Conservation (phyloP, 1,284 basidiomycete species). For the Rhodotorula glutinis region DNA sequence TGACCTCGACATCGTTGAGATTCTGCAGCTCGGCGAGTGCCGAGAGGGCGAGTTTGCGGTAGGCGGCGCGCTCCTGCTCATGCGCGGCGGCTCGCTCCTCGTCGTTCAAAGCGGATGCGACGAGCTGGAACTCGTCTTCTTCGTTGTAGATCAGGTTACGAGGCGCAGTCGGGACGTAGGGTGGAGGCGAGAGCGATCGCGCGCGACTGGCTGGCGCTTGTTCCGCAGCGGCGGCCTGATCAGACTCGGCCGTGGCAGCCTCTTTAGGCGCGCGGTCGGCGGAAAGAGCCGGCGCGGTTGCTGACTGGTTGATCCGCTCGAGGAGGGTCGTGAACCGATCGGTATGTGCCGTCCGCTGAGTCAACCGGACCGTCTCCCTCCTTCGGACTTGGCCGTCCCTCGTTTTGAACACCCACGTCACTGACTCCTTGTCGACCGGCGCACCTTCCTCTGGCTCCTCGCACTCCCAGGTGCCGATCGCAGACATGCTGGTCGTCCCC, state of each 20-base stretch:
- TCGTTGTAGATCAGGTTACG: constrained; percentile 38
- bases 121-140: constrained; percentile 35
- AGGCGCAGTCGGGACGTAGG: constrained; percentile 31
- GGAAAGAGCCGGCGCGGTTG: neutral
- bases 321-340: constrained; percentile 34
- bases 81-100: constrained; percentile 11
- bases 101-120: constrained; percentile 19
- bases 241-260: neutral
- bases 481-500: neutral
- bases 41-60: constrained; percentile 21
- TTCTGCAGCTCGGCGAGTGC: constrained; percentile 5
- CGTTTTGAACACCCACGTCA: constrained; percentile 34
- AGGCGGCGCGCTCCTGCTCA: constrained; percentile 15
- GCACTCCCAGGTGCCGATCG: constrained; percentile 37
- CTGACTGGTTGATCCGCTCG: constrained; percentile 14
- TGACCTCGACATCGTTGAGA: neutral
- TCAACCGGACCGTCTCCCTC: constrained; percentile 29
- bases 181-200: constrained; percentile 27
- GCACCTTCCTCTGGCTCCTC: constrained; percentile 7
- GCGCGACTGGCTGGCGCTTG: neutral
- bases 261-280: no score
- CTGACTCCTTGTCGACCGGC: constrained; percentile 5
- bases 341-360: constrained; percentile 18
- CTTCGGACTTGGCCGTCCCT: constrained; percentile 25
- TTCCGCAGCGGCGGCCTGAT: neutral